A percentile compares a stretch with the other conserved stretches of the same genome.
These are phyloP conservation scores for Rhexocercosporidium sp. DNA, from an alignment of 2,329 filamentous ascomycete species.

Conservation along the genomic window DNA sequence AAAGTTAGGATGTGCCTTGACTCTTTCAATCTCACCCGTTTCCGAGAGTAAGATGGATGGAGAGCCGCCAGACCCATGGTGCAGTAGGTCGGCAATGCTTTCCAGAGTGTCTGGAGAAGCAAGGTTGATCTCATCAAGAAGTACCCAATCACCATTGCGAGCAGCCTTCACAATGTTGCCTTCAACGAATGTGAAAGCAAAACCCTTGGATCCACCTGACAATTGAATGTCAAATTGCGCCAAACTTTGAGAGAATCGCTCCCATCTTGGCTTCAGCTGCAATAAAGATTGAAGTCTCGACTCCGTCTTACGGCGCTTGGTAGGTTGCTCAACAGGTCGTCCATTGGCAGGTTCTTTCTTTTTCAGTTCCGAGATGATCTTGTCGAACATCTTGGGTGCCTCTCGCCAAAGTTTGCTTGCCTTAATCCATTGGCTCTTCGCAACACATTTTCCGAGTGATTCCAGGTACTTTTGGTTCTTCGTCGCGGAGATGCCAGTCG, in stretches of 20 bases:
- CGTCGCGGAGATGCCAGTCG: constrained; percentile 82
- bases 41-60: constrained; percentile 92
- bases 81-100: constrained; percentile 86
- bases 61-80: constrained; percentile 69
- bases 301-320: constrained; percentile 71
- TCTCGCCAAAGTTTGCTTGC: constrained; percentile 87
- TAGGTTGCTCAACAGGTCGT: constrained; percentile 60
- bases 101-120: constrained; percentile 94
- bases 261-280: constrained; percentile 73
- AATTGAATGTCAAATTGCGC: constrained; percentile 83
- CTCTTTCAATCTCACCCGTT: constrained; percentile 88
- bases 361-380: constrained; percentile 63
- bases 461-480: constrained; percentile 89
- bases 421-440: constrained; percentile 85
- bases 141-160: constrained; percentile 93
- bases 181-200: constrained; percentile 95
- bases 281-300: constrained; percentile 69
- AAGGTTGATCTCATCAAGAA: constrained; percentile 96
- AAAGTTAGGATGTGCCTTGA: constrained; percentile 89
- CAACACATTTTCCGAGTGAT: constrained; percentile 77
- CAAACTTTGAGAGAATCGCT: constrained; percentile 75
- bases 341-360: constrained; percentile 47
- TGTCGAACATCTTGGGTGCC: constrained; percentile 84
- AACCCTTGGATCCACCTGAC: constrained; percentile 71
- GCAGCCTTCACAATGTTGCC: constrained; percentile 97